A percentile compares a stretch with the other conserved stretches of the same genome.
Conservation (phyloP, 768 basidiomycete species). For the Suillus hirtellus region DNA sequence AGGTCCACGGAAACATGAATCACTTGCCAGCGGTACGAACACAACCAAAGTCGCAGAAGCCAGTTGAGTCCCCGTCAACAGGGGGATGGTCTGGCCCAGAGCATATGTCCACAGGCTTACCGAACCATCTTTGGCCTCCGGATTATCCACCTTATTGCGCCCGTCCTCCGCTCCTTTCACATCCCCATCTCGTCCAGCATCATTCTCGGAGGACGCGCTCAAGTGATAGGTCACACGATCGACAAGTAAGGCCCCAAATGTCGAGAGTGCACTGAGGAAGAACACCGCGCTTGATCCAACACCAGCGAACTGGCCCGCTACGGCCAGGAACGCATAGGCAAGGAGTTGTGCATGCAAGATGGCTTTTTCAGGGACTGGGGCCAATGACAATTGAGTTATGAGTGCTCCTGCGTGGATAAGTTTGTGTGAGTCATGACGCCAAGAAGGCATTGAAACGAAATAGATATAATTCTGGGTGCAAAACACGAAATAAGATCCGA, state of each 20-base stretch:
- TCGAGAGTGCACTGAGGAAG: conserved; percentile 59
- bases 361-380: conserved; percentile 19
- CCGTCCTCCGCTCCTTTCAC: not conserved
- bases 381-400: conserved; percentile 57
- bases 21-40: conserved; percentile 81
- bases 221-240: conserved; percentile 42
- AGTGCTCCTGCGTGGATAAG: conserved; percentile 52
- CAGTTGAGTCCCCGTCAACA: conserved; percentile 59
- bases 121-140: conserved; percentile 21
- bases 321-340: conserved; percentile 54
- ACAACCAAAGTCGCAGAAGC: conserved; percentile 70
- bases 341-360: conserved; percentile 63
- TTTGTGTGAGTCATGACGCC: not conserved
- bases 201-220: conserved; percentile 21
- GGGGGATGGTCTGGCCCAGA: conserved; percentile 54
- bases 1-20: not conserved
- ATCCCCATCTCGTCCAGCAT: conserved; percentile 9
- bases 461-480: not conserved
- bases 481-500: not conserved
- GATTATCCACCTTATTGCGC: not conserved
- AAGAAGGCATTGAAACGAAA: not conserved
- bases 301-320: conserved; percentile 59
- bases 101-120: conserved; percentile 66
- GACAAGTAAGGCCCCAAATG: conserved; percentile 56
- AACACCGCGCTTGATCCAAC: conserved; percentile 80